Percentiles rank a stretch among this genome's conserved stretches.
Conservation (phyloP, 78 protist genomes). For the Capsaspora owczarzaki region DNA sequence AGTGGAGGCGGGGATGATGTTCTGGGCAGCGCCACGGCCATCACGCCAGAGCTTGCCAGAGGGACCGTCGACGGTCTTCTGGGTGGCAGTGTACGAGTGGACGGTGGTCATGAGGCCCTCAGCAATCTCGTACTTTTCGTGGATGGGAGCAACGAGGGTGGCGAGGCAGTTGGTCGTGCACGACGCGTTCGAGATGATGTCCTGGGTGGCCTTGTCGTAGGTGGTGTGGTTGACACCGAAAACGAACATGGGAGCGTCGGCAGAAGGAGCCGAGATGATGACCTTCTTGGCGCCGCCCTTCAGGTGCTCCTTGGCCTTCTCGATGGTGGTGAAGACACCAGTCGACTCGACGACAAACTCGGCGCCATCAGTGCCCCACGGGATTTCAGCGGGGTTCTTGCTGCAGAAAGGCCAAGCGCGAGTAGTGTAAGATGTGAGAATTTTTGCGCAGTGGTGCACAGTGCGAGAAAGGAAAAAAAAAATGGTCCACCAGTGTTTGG, state of each 20-base stretch:
- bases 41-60: slow-evolving; percentile 92
- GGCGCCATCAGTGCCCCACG: slow-evolving; percentile 63
- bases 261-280: slow-evolving; percentile 98
- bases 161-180: slow-evolving; percentile 99
- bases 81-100: slow-evolving; percentile 98
- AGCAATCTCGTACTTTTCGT: slow-evolving; percentile 90
- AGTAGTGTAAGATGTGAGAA: no score
- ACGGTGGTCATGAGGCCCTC: slow-evolving; percentile 99
- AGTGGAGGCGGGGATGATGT: slow-evolving; percentile 98
- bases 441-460: no score
- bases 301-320: slow-evolving; percentile 73
- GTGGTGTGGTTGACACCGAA: slow-evolving; percentile 93
- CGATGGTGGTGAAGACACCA: slow-evolving; percentile 89
- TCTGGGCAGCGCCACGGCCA: slow-evolving; percentile 89
- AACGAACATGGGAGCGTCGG: slow-evolving; percentile 95
- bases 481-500: no score
- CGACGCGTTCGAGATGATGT: slow-evolving; percentile 53
- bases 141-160: slow-evolving; percentile 91
- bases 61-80: slow-evolving; percentile 95
- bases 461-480: no score
- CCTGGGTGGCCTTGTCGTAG: slow-evolving; percentile 36
- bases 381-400: slow-evolving; percentile 73
- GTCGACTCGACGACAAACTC: slow-evolving; percentile 95
- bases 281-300: slow-evolving; percentile 94
- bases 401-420: no score